These are phyloP conservation scores for Gorgonomyces haynaldii DNA, from an alignment of 192 early-diverging fungal species.

Conservation along the genomic window DNA sequence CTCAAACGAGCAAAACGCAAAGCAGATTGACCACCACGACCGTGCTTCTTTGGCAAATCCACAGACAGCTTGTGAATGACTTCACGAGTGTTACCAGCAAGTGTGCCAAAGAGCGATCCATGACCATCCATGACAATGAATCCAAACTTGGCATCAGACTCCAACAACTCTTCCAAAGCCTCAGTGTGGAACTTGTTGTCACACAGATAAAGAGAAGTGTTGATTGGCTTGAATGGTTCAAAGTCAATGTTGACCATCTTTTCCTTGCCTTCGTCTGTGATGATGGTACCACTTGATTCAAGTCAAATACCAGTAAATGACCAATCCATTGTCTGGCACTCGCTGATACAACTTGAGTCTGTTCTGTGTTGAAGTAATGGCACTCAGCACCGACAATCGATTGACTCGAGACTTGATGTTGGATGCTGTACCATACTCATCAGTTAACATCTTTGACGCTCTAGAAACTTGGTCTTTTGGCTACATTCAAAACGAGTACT, in stretches of 20 bases:
- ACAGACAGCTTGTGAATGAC: slow-evolving; percentile 89
- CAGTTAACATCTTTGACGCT: slow-evolving; percentile 85
- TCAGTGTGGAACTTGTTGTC: slow-evolving; percentile 99
- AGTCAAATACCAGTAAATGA: slow-evolving; percentile 48
- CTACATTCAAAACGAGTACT: slow-evolving; percentile 31
- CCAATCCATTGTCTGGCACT: slow-evolving; percentile 90
- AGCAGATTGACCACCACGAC: slow-evolving; percentile 99
- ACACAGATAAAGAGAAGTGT: slow-evolving; percentile 93
- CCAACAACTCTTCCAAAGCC: slow-evolving; percentile 79
- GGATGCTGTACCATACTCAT: slow-evolving; percentile 97
- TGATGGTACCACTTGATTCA: slow-evolving; percentile 79
- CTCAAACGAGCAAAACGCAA: slow-evolving; percentile 98
- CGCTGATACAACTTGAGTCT: slow-evolving; percentile 87
- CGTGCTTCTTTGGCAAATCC: slow-evolving; percentile 99
- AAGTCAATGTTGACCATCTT: slow-evolving; percentile 99
- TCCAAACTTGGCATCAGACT: slow-evolving; percentile 90
- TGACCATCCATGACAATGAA: slow-evolving; percentile 99
- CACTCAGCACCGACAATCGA: slow-evolving; percentile 87
- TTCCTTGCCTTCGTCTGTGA: slow-evolving; percentile 98
- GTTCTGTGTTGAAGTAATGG: slow-evolving; percentile 96
- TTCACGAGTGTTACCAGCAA: slow-evolving; percentile 90
- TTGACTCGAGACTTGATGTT: slow-evolving; percentile 99
- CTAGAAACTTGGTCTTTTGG: slow-evolving; percentile 88
- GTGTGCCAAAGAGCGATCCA: slow-evolving; percentile 85
- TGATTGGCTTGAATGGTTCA: slow-evolving; percentile 98